These are phyloP conservation scores for Pseudocercospora macadamiae DNA, from an alignment of 2,329 filamentous ascomycete species.

Conservation along the genomic window DNA sequence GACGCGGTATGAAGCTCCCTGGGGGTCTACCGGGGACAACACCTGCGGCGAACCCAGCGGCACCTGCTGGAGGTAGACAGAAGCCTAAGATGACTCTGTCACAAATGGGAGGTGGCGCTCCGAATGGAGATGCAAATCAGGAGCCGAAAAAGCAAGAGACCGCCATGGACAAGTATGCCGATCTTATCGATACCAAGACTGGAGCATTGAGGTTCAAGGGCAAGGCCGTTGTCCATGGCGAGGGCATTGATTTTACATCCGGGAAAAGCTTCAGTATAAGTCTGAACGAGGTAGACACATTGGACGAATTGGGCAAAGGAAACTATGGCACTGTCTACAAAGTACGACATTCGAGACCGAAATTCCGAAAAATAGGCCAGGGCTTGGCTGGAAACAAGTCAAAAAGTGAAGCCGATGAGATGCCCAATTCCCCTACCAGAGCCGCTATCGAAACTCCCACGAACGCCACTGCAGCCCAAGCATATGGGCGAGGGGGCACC, in stretches of 20 bases:
- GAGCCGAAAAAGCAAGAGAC: conserved; percentile 34
- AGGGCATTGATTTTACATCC: conserved; percentile 89
- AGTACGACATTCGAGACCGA: conserved; percentile 79
- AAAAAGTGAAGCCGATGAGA: conserved; percentile 32
- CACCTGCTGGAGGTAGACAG: conserved; percentile 37
- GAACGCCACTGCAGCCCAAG: conserved; percentile 21
- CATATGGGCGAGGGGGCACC: conserved; percentile 48
- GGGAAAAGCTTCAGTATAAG: conserved; percentile 92
- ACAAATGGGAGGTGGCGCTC: conserved; percentile 43
- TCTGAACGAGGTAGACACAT: conserved; percentile 88
- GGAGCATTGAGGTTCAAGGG: conserved; percentile 91
- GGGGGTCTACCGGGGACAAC: conserved; percentile 54
- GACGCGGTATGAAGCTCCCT: conserved; percentile 67
- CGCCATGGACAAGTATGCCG: conserved; percentile 67
- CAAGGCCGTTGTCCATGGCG: conserved; percentile 84
- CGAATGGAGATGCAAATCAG: conserved; percentile 38
- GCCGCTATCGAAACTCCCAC: conserved; percentile 21
- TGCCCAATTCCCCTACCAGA: conserved; percentile 27
- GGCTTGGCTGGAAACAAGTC: conserved; percentile 64
- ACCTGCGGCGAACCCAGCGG: conserved; percentile 46
- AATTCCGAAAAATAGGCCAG: conserved; percentile 62
- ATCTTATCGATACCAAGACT: conserved; percentile 88
- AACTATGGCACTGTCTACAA: conserved; percentile 99
- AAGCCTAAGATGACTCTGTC: conserved; percentile 51
- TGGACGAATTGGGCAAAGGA: conserved; percentile 93